Evolutionary conservation across 495 filamentous ascomycete species (phyloP), one percentile per base, ranked within the genome.

Genomic region (Lepraria neglecta): DNA sequence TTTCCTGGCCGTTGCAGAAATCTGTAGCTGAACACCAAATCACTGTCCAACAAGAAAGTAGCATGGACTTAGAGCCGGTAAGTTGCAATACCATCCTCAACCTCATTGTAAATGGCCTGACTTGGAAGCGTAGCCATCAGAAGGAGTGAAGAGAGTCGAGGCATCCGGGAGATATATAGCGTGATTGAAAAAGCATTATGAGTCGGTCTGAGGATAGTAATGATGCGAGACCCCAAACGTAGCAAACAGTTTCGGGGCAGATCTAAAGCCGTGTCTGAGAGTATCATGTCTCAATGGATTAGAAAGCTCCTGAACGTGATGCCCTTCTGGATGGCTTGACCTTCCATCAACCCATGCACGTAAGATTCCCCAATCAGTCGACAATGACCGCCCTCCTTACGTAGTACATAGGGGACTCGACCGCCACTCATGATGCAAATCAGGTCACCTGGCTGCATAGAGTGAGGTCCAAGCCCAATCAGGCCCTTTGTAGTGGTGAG

Each of bases 391-490:
- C 17, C 30, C 21, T 61, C 51, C 3, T 17, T n/a, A 10, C 63
- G 56, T 45, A 68, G 30, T 17, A 67, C 56, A 28, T 67, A 30
- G 0, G 65, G 65, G 12, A 63, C 57, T 12, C 10, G 40, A 3
- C 50, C 56, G 12, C 67, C 65, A 7, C 43, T 58, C 7, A 69
- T 47, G 10, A 64, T 47, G 58, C 65, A 67, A 1, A 65, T 61
- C 46, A 61, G 30, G 27, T 69, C 67, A 12, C 67, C 56, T n/a
- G 35, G 30, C 12, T 21, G 30, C 51, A 64, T 50, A 12, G 62
- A 62, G 30, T 52, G 40, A 42, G 65, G 65, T n/a, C 62, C 65
- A 31, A 59, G 59, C 7, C 67, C 65, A 21, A 69, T 54, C 14
- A 57, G 33, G 56, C 45, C 55, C 12, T 50, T 56, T 21, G 31